phyloP scores from a whole-genome alignment of 176 grass and related monocot species.

The Triticum aestivum region IWGSC_CS_RefSeq_v2.1 NC_057807.1:134306452-134306951 shows the following conservation, averaged over 20 bases:
- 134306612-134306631: background rate
- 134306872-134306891: constrained; percentile 41
- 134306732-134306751: background rate
- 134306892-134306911: constrained; percentile 40
- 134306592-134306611: background rate
- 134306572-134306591: background rate
- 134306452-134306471: background rate
- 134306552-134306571: background rate
- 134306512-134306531: background rate
- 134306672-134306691: background rate
- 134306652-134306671: background rate
- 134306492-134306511: too few relatives aligned
- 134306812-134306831: background rate
- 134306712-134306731: constrained; percentile 12
- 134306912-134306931: constrained; percentile 24
- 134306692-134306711: background rate
- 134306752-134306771: constrained; percentile 31
- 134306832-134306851: background rate
- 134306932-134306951: background rate
- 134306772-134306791: constrained; percentile 30
- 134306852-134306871: constrained; percentile 44
- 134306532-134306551: background rate
- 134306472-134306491: too few relatives aligned
- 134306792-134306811: background rate
- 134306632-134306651: background rate